These are phyloP conservation scores for Coprinopsis cinerea DNA, from an alignment of 768 basidiomycete genomes.

Conservation along the genomic window DNA sequence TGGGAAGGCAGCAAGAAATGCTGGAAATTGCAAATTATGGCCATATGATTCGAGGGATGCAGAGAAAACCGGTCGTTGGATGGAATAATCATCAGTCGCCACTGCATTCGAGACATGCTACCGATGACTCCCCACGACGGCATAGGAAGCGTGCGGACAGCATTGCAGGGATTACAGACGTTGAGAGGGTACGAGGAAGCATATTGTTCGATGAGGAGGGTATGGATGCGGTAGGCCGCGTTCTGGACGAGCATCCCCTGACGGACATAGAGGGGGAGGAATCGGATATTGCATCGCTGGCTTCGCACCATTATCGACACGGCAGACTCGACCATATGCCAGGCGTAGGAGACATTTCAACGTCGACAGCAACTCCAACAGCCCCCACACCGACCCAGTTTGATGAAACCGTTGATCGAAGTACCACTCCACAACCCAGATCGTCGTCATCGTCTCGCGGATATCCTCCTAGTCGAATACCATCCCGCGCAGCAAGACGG, in stretches of 20 bases:
- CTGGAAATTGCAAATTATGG: conserved; percentile 84
- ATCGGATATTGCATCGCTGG: conserved; percentile 34
- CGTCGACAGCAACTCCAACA: conserved; percentile 16
- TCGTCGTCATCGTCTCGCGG: conserved; percentile 26
- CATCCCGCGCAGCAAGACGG: conserved; percentile 33
- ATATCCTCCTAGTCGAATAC: conserved; percentile 33
- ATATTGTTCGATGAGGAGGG: conserved; percentile 62
- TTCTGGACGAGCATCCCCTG: conserved; percentile 69
- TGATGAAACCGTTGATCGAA: conserved; percentile 19
- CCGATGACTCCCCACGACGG: conserved; percentile 8
- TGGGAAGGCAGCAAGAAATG: conserved; percentile 76
- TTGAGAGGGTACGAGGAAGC: conserved; percentile 56
- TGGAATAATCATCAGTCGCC: conserved; percentile 19
- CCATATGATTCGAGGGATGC: conserved; percentile 41
- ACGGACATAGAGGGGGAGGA: conserved; percentile 66
- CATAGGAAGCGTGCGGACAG: conserved; percentile 63
- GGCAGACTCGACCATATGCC: conserved; percentile 22
- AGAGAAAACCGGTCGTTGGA: conserved; percentile 18
- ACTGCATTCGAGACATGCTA: neutral
- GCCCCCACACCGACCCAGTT: conserved; percentile 4
- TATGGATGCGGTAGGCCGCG: conserved; percentile 40
- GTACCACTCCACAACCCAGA: conserved; percentile 37
- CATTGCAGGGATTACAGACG: conserved; percentile 45
- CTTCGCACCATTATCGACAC: conserved; percentile 18
- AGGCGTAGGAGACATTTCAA: conserved; percentile 20